Conservation (phyloP, 1,284 basidiomycete genomes). For the Salmacisia buchloeana region DNA sequence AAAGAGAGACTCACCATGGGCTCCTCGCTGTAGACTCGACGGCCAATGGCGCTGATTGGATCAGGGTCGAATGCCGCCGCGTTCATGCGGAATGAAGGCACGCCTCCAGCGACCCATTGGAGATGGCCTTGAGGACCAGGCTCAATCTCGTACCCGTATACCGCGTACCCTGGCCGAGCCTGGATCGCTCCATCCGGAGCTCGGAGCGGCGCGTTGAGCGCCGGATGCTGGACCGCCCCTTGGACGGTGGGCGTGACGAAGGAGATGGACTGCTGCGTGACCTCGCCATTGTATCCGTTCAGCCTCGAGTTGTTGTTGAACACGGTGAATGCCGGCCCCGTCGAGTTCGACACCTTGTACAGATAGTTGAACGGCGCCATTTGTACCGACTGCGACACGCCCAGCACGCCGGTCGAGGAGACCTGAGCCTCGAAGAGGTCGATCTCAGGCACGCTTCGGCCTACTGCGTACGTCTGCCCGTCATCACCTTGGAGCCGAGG, state of each 20-base stretch:
- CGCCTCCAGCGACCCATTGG: constrained; percentile 56
- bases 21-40: not conserved
- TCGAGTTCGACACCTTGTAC: constrained; percentile 39
- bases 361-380: constrained; percentile 61
- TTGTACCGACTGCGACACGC: constrained; percentile 74
- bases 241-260: constrained; percentile 35
- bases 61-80: not conserved
- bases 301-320: constrained; percentile 50
- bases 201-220: constrained; percentile 2
- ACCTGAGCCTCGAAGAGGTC: constrained; percentile 63
- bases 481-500: not conserved
- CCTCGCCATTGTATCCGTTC: constrained; percentile 71
- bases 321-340: constrained; percentile 35
- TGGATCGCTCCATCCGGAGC: not conserved
- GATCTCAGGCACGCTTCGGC: constrained; percentile 63
- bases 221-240: constrained; percentile 30
- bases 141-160: constrained; percentile 52
- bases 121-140: constrained; percentile 61
- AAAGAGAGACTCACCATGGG: not conserved
- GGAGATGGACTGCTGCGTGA: constrained; percentile 64
- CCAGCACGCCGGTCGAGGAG: constrained; percentile 38
- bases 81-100: constrained; percentile 16
- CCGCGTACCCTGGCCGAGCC: constrained; percentile 11
- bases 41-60: not conserved
- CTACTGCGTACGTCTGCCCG: constrained; percentile 41